Evolutionary conservation across 345 rosid genomes (phyloP).

Genomic region (Citrus maxima): DNA sequence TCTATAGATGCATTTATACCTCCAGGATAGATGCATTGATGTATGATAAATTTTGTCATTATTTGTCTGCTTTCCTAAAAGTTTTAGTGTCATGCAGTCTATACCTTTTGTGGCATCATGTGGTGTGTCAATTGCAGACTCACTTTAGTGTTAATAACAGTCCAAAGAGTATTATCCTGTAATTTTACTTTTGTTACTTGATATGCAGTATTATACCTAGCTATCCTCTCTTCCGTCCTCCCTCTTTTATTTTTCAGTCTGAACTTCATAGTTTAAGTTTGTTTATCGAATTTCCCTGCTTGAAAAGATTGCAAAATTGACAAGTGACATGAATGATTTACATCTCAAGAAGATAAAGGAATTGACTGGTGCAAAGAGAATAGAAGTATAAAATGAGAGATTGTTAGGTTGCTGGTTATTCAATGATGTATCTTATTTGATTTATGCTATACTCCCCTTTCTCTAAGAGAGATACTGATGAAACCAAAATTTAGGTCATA

Average conservation of each 20-base stretch:
- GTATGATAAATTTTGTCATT: neutral
- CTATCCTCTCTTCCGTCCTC: neutral
- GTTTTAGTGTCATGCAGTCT: neutral
- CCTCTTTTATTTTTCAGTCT: neutral
- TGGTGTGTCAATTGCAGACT: neutral
- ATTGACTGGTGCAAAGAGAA: neutral
- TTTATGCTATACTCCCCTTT: neutral
- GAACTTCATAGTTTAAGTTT: neutral
- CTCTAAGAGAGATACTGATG: neutral
- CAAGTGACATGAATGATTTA: neutral
- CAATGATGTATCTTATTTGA: neutral
- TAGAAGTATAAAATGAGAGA: neutral
- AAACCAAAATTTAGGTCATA: constrained; percentile 2
- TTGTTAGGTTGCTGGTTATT: neutral
- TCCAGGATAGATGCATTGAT: neutral
- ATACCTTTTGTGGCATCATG: neutral
- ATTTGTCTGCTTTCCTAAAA: neutral
- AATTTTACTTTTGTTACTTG: neutral
- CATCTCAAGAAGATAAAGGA: neutral
- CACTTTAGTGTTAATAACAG: neutral
- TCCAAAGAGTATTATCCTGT: neutral
- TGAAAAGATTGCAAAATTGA: neutral
- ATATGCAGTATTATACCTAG: neutral
- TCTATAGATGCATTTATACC: neutral
- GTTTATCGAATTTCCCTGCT: neutral